phyloP scores from a whole-genome alignment of 148 eudicot genomes.

The Vaccinium corymbosum region DNA sequence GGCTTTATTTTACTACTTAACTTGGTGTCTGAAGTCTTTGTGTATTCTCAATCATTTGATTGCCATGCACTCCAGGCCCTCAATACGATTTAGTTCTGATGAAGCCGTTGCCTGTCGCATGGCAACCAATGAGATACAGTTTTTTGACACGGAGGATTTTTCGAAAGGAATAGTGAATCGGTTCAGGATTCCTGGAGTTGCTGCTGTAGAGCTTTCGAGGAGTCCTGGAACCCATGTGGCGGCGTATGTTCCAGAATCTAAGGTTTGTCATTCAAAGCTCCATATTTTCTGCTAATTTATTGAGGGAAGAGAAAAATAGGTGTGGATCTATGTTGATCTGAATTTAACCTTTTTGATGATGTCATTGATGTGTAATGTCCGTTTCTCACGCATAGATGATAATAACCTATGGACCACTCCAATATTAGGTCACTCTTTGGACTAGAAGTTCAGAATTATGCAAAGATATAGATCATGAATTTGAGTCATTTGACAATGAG shows the following conservation, averaged over 20 bases:
- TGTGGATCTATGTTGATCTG: background rate
- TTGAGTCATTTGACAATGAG: background rate
- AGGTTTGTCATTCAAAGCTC: slow-evolving; percentile 50
- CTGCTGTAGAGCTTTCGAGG: slow-evolving; percentile 77
- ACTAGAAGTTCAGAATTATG: background rate
- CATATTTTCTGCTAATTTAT: background rate
- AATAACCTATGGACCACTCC: background rate
- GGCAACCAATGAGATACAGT: slow-evolving; percentile 85
- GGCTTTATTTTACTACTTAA: background rate
- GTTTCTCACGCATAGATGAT: background rate
- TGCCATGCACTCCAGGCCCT: slow-evolving; percentile 57
- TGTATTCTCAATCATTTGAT: slow-evolving; percentile 3
- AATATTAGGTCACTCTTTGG: slow-evolving; percentile 6
- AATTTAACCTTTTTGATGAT: background rate
- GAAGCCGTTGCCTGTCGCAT: slow-evolving; percentile 78
- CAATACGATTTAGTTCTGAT: slow-evolving; percentile 64
- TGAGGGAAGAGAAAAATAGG: background rate
- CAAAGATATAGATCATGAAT: background rate
- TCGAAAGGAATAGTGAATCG: slow-evolving; percentile 71
- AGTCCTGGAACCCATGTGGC: slow-evolving; percentile 79
- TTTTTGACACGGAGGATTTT: slow-evolving; percentile 68
- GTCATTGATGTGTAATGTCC: background rate
- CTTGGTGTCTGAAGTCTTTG: background rate
- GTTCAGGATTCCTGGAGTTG: slow-evolving; percentile 75
- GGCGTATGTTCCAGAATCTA: slow-evolving; percentile 85